phyloP scores from a whole-genome alignment of 2,329 filamentous ascomycete species.

The Ophiocordyceps camponoti-leonardi region DNA sequence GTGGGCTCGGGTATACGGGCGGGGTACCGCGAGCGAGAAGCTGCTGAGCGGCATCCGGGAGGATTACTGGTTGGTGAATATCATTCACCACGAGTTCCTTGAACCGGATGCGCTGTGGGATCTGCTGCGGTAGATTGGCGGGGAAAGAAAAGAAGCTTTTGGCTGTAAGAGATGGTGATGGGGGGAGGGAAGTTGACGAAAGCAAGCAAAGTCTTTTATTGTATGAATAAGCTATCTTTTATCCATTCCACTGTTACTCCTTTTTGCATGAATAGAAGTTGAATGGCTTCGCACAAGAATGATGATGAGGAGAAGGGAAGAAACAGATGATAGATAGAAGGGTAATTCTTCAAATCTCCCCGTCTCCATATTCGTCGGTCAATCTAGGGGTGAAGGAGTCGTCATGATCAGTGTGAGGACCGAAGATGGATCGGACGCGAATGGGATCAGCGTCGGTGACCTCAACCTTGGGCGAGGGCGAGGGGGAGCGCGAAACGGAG shows the following conservation, averaged over 20 bases:
- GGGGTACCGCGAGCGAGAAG: slow-evolving; percentile 50
- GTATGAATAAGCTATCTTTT: too few species aligned
- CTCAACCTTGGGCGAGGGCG: not conserved
- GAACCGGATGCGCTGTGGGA: slow-evolving; percentile 58
- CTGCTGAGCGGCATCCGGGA: slow-evolving; percentile 50
- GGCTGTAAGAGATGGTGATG: not conserved
- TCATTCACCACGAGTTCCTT: slow-evolving; percentile 68
- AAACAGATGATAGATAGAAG: too few species aligned
- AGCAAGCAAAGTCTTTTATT: too few species aligned
- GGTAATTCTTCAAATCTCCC: slow-evolving; percentile 14
- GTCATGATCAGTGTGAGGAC: too few species aligned
- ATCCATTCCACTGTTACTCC: too few species aligned
- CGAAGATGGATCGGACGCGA: not conserved
- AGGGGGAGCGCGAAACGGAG: not conserved
- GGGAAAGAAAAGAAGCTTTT: not conserved
- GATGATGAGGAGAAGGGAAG: too few species aligned
- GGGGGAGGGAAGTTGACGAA: not conserved
- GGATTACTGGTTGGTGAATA: slow-evolving; percentile 78
- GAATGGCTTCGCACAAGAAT: too few species aligned
- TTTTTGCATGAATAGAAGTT: too few species aligned
- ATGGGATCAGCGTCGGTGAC: not conserved
- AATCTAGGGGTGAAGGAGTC: not conserved
- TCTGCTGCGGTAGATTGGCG: slow-evolving; percentile 29
- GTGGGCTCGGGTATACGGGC: slow-evolving; percentile 80
- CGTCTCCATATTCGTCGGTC: slow-evolving; percentile 11